Base-by-base conservation (phyloP, 106 monocot genomes). In the Apostasia shenzhenica region DNA sequence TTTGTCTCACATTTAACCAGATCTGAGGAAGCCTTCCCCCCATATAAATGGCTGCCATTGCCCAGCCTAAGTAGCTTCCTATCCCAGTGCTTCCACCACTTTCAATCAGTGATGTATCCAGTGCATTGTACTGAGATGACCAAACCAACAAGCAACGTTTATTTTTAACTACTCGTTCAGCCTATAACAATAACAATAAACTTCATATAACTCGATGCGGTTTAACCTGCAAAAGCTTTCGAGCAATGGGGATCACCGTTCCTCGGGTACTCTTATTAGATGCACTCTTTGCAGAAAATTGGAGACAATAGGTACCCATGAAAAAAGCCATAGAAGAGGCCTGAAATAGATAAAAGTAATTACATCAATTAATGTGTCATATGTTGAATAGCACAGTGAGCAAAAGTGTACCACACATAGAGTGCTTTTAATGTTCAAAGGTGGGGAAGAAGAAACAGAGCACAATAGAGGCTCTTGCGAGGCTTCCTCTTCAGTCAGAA, bases 11-110 rank as follows among this genome's bases (percentile, higher is more conserved):
- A 86, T 94, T 94, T 69, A 90, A 81, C 42, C 54, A 86, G 54
- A 95, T 95, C 45, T 95, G 94, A 14, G 91, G 91, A 73, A 95
- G 85, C 54, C 94, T 77, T 50, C 88, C 94, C 3, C 91, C 91
- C 88, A 95, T 84, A 69, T 95, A 95, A 60, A 83, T 80, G 67
- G 67, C 77, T 13, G 94, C 78, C 94, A 95, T 95, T 58, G 83
- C 88, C 91, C 94, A 95, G n/a, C 94, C 91, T 64, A 95, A 83
- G 3, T 77, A 60, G 41, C 6, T 88, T 73, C 86, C 94, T 54
- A 81, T 74, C 61, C 56, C 76, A 73, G 75, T 86, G 37, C 76
- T 77, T 50, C 52, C 83, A 53, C 73, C 50, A 68, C 54, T 59
- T 57, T 76, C 53, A 8, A 38, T 4, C 6, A 66, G 9, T 54